Evolutionary conservation across 2,329 filamentous ascomycete genomes (phyloP).

Genomic region (Helotiales sp.): DNA sequence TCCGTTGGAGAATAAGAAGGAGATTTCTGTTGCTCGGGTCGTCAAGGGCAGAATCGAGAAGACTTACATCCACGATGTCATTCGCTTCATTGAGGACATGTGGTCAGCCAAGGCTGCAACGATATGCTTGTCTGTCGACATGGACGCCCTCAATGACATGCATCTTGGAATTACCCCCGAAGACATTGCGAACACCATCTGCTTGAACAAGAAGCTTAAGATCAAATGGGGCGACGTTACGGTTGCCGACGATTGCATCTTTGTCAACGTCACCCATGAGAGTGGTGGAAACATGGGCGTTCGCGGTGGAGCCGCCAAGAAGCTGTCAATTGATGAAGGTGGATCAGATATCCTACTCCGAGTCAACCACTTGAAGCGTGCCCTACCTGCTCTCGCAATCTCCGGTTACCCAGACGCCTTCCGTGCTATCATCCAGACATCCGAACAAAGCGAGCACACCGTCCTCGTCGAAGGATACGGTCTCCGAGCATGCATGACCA

Average conservation of each 20-base stretch:
- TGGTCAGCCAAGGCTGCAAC: constrained; percentile 79
- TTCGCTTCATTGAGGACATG: constrained; percentile 81
- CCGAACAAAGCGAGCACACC: constrained; percentile 63
- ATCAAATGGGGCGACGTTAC: constrained; percentile 65
- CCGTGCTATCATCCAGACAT: constrained; percentile 86
- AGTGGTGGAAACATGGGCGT: constrained; percentile 42
- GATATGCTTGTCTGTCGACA: constrained; percentile 80
- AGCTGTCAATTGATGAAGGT: constrained; percentile 43
- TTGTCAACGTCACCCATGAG: constrained; percentile 65
- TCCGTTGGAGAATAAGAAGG: constrained; percentile 72
- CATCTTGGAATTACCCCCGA: constrained; percentile 74
- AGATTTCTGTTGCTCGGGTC: constrained; percentile 79
- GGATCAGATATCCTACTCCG: constrained; percentile 70
- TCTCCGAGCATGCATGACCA: constrained; percentile 85
- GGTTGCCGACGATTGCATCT: constrained; percentile 63
- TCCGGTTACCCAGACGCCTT: constrained; percentile 85
- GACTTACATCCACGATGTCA: constrained; percentile 81
- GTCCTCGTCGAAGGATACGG: constrained; percentile 96
- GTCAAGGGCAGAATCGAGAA: constrained; percentile 95
- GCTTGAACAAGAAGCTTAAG: constrained; percentile 81
- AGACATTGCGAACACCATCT: constrained; percentile 77
- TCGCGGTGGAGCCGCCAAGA: constrained; percentile 28
- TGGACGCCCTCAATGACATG: constrained; percentile 73
- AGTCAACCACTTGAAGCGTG: constrained; percentile 81
- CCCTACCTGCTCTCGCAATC: constrained; percentile 80